Evolutionary conservation across 2,329 filamentous ascomycete genomes (phyloP).

Genomic region (Geoglossum cookeanum): DNA sequence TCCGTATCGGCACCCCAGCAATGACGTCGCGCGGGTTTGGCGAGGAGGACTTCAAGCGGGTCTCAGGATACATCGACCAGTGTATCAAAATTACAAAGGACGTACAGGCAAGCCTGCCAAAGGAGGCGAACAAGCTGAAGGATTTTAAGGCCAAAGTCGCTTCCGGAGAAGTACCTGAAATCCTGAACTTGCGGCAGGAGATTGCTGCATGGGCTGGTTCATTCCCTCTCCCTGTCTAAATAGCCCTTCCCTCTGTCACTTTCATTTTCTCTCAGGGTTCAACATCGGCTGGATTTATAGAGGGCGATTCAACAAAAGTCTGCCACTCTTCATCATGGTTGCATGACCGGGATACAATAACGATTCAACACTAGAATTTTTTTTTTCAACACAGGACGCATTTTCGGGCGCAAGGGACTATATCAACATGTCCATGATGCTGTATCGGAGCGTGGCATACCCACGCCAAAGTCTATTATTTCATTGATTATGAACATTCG

Average conservation of each 20-base stretch:
- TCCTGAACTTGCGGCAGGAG: conserved; percentile 74
- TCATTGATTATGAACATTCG: too few relatives aligned
- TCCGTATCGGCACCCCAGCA: conserved; percentile 90
- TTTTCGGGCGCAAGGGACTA: not conserved
- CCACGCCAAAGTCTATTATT: too few relatives aligned
- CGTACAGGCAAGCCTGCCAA: conserved; percentile 67
- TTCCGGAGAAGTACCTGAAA: conserved; percentile 57
- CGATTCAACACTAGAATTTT: not conserved
- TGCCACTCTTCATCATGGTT: not conserved
- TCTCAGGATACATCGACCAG: conserved; percentile 75
- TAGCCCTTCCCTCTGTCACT: not conserved
- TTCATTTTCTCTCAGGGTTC: not conserved
- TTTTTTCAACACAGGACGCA: not conserved
- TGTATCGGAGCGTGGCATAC: not conserved
- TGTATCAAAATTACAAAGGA: conserved; percentile 81
- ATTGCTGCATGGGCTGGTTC: conserved; percentile 68
- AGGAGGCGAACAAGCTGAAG: conserved; percentile 98
- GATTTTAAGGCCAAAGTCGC: conserved; percentile 94
- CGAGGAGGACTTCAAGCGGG: conserved; percentile 76
- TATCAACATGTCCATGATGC: not conserved
- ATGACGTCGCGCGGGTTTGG: conserved; percentile 96
- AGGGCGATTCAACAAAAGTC: conserved; percentile 1
- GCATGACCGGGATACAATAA: not conserved
- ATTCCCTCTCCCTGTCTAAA: conserved; percentile 75
- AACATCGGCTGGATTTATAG: not conserved